phyloP scores from a whole-genome alignment of 352 stramenopile genomes.

The Pythium pectinolyticum region DNA sequence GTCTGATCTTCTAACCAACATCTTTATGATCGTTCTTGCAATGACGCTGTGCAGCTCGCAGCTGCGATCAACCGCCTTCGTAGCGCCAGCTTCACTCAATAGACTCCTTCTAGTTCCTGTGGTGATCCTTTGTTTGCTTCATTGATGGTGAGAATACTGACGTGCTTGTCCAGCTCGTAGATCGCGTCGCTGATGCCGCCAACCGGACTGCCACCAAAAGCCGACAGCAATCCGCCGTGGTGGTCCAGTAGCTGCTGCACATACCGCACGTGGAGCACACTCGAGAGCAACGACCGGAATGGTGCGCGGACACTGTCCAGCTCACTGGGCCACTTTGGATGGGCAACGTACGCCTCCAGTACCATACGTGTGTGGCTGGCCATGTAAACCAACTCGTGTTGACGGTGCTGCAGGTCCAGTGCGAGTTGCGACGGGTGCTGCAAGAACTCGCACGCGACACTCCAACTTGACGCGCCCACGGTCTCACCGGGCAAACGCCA shows the following conservation, averaged over 20 bases:
- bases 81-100: constrained; percentile 67
- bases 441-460: constrained; percentile 41
- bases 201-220: background rate
- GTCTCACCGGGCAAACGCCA: constrained; percentile 50
- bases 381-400: background rate
- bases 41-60: constrained; percentile 52
- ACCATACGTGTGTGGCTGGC: constrained; percentile 15
- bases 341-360: constrained; percentile 36
- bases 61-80: constrained; percentile 87
- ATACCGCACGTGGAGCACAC: constrained; percentile 44
- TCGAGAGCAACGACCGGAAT: constrained; percentile 32
- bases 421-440: constrained; percentile 33
- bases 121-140: background rate
- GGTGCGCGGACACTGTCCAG: constrained; percentile 9
- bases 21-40: background rate
- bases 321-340: constrained; percentile 22
- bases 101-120: constrained; percentile 15
- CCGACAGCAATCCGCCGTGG: constrained; percentile 26
- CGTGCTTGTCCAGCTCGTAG: constrained; percentile 14
- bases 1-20: background rate
- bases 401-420: constrained; percentile 8
- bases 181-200: background rate
- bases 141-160: constrained; percentile 8
- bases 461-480: constrained; percentile 62
- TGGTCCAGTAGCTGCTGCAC: constrained; percentile 30